Conservation (phyloP, 1,284 basidiomycete genomes). For the Fomitopsis palustris region DNA sequence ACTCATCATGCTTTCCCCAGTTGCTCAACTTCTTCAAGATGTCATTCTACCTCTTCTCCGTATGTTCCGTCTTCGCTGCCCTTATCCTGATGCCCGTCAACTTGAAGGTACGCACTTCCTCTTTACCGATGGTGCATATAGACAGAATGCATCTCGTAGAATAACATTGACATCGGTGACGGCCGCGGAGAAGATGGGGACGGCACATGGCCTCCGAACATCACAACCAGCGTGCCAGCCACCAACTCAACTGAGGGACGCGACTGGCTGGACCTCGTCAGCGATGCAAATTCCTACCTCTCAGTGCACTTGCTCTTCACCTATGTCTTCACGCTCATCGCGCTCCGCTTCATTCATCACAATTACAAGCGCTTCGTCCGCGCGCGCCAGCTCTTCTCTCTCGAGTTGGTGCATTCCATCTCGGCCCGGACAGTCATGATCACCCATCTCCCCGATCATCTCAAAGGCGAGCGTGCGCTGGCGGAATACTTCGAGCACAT, state of each 20-base stretch:
- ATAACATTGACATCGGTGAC: conserved; percentile 67
- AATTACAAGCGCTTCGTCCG: conserved; percentile 90
- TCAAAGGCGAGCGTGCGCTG: conserved; percentile 81
- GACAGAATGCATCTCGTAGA: conserved; percentile 34
- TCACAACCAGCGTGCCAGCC: conserved; percentile 13
- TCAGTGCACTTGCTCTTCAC: conserved; percentile 90
- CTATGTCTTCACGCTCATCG: conserved; percentile 86
- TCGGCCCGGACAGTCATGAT: conserved; percentile 92
- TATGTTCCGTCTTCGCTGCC: conserved; percentile 80
- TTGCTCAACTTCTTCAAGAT: conserved; percentile 95
- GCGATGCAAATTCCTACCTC: conserved; percentile 82
- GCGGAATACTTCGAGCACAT: conserved; percentile 94
- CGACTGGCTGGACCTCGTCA: conserved; percentile 83
- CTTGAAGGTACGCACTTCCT: conserved; percentile 55
- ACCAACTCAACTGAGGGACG: conserved; percentile 32
- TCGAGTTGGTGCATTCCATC: conserved; percentile 93
- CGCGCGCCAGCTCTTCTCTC: conserved; percentile 89
- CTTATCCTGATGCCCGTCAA: conserved; percentile 88
- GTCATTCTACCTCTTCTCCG: conserved; percentile 86
- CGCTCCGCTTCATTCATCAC: conserved; percentile 82
- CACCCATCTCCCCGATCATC: conserved; percentile 76
- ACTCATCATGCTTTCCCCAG: conserved; percentile 35
- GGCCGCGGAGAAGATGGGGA: conserved; percentile 48
- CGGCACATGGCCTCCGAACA: conserved; percentile 22
- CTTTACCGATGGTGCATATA: background rate